These are phyloP conservation scores for Cytospora schulzeri DNA, from an alignment of 2,329 filamentous ascomycete genomes.

Conservation along the genomic window DNA sequence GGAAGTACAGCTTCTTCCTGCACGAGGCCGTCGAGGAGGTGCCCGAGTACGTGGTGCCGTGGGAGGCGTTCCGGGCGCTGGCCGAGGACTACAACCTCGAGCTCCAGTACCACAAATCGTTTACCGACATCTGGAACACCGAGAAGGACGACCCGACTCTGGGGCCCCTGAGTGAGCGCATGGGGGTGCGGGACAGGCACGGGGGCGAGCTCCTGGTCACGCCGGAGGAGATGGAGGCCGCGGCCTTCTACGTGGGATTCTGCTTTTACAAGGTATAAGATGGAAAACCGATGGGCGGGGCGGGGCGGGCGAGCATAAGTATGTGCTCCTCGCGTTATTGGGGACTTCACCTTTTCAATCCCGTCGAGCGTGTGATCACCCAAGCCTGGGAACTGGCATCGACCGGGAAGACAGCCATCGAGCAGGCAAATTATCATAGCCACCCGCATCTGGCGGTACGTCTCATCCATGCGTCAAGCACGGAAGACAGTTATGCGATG, in stretches of 20 bases:
- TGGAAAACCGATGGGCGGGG: background rate
- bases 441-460: background rate
- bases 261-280: constrained; percentile 90
- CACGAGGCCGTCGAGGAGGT: constrained; percentile 95
- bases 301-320: background rate
- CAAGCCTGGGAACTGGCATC: background rate
- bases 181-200: constrained; percentile 80
- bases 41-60: constrained; percentile 96
- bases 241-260: constrained; percentile 88
- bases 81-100: constrained; percentile 97
- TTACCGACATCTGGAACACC: constrained; percentile 86
- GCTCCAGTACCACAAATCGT: constrained; percentile 88
- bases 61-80: constrained; percentile 94
- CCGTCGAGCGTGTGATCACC: background rate
- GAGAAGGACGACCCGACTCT: constrained; percentile 84
- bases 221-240: constrained; percentile 89
- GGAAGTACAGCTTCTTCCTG: constrained; percentile 97
- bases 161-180: constrained; percentile 87
- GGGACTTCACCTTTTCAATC: background rate
- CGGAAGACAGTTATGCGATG: background rate
- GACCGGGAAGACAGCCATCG: background rate
- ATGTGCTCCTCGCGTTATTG: background rate
- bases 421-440: background rate
- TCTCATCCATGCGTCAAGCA: background rate
- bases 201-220: constrained; percentile 70